A percentile compares a stretch with the other conserved stretches of the same genome.
These are phyloP conservation scores for Nepenthes alata DNA, from an alignment of 179 eudicot genomes.

Conservation along the genomic window DNA sequence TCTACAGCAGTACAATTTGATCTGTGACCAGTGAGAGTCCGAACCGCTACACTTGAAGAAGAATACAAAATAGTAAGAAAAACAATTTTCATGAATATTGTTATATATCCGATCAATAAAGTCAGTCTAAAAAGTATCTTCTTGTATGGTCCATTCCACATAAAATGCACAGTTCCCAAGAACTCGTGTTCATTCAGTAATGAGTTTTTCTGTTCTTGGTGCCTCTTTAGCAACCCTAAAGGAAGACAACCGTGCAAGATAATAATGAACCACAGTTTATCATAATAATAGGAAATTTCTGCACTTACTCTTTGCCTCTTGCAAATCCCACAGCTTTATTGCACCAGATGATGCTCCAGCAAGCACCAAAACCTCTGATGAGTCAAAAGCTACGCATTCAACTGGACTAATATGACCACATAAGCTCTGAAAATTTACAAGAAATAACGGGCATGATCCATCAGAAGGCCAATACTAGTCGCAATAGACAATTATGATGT, in stretches of 20 bases:
- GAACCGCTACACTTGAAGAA: conserved; percentile 76
- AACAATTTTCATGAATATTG: not conserved
- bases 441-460: not conserved
- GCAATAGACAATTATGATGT: not conserved
- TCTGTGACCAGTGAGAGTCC: conserved; percentile 82
- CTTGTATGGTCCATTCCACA: not conserved
- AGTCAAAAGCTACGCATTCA: conserved; percentile 74
- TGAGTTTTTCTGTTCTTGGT: not conserved
- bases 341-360: conserved; percentile 94
- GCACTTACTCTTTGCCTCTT: conserved; percentile 79
- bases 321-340: conserved; percentile 81
- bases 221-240: not conserved
- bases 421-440: conserved; percentile 54
- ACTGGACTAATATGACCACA: conserved; percentile 90
- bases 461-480: not conserved
- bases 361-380: conserved; percentile 61
- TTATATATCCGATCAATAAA: not conserved
- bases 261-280: not conserved
- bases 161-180: not conserved
- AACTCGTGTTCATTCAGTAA: not conserved
- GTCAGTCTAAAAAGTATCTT: not conserved
- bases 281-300: conserved; percentile 5
- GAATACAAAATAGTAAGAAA: conserved; percentile 25
- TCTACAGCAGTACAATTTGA: conserved; percentile 77
- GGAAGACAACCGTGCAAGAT: not conserved